Evolutionary conservation across 2,329 filamentous ascomycete species (phyloP), one percentile per base, ranked within the genome.

Genomic region (Gaeumannomyces tritici): DNA sequence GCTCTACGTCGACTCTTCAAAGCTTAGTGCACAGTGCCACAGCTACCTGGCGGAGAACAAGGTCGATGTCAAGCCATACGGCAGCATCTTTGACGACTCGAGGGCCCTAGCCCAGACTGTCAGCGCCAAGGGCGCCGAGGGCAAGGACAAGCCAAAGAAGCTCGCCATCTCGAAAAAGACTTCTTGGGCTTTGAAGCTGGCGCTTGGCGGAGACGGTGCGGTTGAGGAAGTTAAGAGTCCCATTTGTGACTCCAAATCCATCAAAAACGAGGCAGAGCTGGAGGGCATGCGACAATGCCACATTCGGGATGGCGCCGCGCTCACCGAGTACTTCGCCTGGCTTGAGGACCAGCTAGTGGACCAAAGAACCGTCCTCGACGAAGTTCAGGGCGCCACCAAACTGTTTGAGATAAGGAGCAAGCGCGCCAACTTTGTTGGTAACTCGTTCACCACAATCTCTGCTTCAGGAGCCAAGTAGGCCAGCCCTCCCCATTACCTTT

Each of bases 271-370:
- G 62, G 87, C 84, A 0, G 95, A 99, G 73, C 79, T 97, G 57
- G 86, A 91, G 69, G 95, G 95, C 64, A 98, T 99, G 95, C 85
- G 92, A 65, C 85, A 89, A 63, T 98, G 95, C 72, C 95, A 99
- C 72, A 86, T 98, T 67, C 87, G 95, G 66, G 95, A 99, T 70
- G 95, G 95, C 58, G 92, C 91, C 58, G 93, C 95, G 2, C 76
- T 98, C 65, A 93, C 86, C 62, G 87, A 96, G 72, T 99, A 92
- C 73, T 97, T 99, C 73, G 91, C 95, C 15, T 99, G 95, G 95
- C 83, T 99, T 4, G 95, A 99, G 74, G 85, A 97, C 69, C 89
- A 97, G 71, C 79, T 99, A 28, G 72, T 90, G 63, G 84, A 81
- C 67, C 88, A 93, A 73, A 89, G 89, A 65, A 83, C 82, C 1